These are phyloP conservation scores for Penicillium paneum DNA, from an alignment of 2,329 filamentous ascomycete species.

Conservation along the genomic window DNA sequence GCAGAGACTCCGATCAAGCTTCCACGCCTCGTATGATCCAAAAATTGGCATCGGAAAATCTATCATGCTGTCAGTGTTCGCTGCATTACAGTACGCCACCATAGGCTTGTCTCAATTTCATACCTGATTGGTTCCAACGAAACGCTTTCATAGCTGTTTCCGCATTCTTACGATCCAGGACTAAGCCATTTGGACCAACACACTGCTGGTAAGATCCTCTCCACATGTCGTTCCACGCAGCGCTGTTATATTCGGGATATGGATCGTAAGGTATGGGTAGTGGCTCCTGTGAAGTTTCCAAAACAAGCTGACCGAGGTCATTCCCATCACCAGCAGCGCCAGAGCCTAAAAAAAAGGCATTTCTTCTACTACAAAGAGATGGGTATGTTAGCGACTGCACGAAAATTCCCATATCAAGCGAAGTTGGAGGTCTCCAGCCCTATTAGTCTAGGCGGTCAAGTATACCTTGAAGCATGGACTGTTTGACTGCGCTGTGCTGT, in stretches of 20 bases:
- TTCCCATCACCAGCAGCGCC: neutral
- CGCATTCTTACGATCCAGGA: neutral
- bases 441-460: too few species aligned
- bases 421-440: too few species aligned
- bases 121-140: neutral
- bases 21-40: conserved; percentile 12
- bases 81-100: neutral
- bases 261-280: neutral
- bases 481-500: too few species aligned
- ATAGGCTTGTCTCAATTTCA: neutral
- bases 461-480: too few species aligned
- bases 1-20: conserved; percentile 6
- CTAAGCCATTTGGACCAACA: neutral
- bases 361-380: neutral
- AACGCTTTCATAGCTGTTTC: neutral
- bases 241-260: neutral
- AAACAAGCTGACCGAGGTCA: neutral
- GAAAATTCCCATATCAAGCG: too few species aligned
- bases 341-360: neutral
- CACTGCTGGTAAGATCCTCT: neutral
- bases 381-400: too few species aligned
- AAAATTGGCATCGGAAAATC: conserved; percentile 10
- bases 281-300: neutral
- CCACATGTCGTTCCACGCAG: neutral
- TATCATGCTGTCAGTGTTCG: neutral